These are phyloP conservation scores for Micractinium sp. DNA, from an alignment of 139 green algal species.

Conservation along the genomic window DNA sequence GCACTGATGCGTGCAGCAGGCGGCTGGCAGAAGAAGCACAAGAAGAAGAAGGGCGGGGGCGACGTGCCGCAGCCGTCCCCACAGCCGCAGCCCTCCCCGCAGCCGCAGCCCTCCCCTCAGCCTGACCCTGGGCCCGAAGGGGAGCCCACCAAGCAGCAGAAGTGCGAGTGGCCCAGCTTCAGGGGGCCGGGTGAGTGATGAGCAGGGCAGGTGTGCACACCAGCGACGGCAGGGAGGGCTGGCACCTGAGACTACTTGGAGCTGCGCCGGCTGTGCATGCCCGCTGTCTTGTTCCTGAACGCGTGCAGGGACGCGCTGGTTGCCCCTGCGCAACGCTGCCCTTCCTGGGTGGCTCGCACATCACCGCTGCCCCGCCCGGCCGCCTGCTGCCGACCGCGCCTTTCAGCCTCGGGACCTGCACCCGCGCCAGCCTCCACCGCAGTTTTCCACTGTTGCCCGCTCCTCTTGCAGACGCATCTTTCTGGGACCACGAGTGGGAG, in stretches of 20 bases:
- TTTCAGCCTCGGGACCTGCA: background rate
- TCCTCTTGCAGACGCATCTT: slow-evolving; percentile 13
- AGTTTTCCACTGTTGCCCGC: background rate
- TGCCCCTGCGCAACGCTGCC: background rate
- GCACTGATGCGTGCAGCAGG: background rate
- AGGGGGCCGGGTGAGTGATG: slow-evolving; percentile 6
- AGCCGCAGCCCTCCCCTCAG: background rate
- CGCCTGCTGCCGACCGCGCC: no score
- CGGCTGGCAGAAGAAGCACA: background rate
- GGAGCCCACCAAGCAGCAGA: slow-evolving; percentile 2
- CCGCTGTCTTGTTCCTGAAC: no score
- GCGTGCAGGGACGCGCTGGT: no score
- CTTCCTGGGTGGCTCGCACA: background rate
- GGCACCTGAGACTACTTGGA: background rate
- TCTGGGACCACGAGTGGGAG: slow-evolving; percentile 73
- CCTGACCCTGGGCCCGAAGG: background rate
- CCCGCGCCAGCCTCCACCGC: background rate
- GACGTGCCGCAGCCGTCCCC: background rate
- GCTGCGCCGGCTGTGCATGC: background rate
- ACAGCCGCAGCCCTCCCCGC: background rate
- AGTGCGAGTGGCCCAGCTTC: slow-evolving; percentile 46
- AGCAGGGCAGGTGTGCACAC: no score
- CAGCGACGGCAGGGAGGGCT: no score
- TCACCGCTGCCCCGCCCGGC: background rate
- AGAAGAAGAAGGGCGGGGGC: background rate